Base-by-base conservation (phyloP, 495 filamentous ascomycete genomes). In the Margaritispora aquatica region DNA sequence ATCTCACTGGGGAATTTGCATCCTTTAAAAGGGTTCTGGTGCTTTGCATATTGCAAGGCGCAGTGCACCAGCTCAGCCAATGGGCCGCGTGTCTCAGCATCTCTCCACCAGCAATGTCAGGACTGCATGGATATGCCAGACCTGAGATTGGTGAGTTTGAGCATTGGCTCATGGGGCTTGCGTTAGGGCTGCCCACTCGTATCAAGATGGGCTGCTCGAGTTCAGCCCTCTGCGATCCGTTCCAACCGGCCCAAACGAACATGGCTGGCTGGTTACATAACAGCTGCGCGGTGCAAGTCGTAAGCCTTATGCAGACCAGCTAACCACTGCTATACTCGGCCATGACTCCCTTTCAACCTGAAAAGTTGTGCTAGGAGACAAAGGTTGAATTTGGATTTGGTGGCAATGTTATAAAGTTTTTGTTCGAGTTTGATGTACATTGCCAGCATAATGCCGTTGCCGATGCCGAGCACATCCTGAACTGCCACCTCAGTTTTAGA, bases 81-180 rank as follows among this genome's bases (percentile, higher is more conserved):
- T 58, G 9, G 26, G 47, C 26, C 55, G 55, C 55, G 55, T 58
- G 55, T 58, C 46, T 50, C 27, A 58, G 55, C 3, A 9, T n/a
- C 22, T 31, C 23, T 19, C 38, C 55, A 57, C 44, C 44, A 38
- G 2, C 26, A 34, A 9, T 26, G 21, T 58, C 55, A 38, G 55
- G 51, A 26, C 55, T n/a, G 46, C 55, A 51, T 21, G 55, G 55
- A 15, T 17, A 19, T 17, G 24, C n/a, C 47, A 27, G 46, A 10
- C 20, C 34, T 9, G 8, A 47, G 44, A 58, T 58, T 58, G 55
- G 55, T 53, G 3, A 8, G 48, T 23, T 23, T 51, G 11, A 51
- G 24, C 26, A 4, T 51, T 23, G 2, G 48, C 17, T 51, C n/a
- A 5, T 23, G 48, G 21, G 48, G 24, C 48, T 24, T 36, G 26